Evolutionary conservation across 1,284 basidiomycete species (phyloP), one percentile per base, ranked within the genome.

Genomic region (Exsudoporus floridanus): DNA sequence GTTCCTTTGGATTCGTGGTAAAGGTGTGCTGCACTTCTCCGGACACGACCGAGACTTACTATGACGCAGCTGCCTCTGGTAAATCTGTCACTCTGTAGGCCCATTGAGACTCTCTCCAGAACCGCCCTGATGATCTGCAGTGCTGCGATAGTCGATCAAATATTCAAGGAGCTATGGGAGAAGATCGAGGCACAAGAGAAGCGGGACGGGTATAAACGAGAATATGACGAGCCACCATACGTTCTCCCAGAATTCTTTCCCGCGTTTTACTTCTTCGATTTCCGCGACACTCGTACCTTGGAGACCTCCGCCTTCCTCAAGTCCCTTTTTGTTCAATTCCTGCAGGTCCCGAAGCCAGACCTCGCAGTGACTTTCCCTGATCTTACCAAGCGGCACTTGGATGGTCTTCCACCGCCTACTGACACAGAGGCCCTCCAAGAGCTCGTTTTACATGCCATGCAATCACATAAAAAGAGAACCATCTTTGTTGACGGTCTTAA

Each of bases 261-360:
- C 7, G 66, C 55, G 1, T 60, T 62, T 46, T 65, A 66, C 52
- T 65, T 67, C 37, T 65, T 69, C 43, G 66, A 65, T 53, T 66
- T 60, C 47, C 65, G 65, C 21, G 66, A 67, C 46, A 50, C 38
- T 40, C 66, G 64, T 45, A 54, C 58, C 4, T 12, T 62, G 46
- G 53, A 47, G 34, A 52, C 44, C 2, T 38, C 56, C 25, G 44
- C 66, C 19, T 59, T 65, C 38, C 46, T 65, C 49, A 65, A 57
- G 30, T 64, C 63, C 7, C 55, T 65, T n/a, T 62, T 65, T 30
- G 54, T 55, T 18, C 64, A 65, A 53, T 69, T 65, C 45, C n/a
- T 69, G 9, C 64, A 67, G 41, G 53, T 59, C 10, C 60, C 55
- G 1, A 50, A 67, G 2, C 58, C 55, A 14, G 52, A 69, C 18